Evolutionary conservation across 129 eudicot species (phyloP), one percentile per base, ranked within the genome.

Genomic region (Flaveria linearis): DNA sequence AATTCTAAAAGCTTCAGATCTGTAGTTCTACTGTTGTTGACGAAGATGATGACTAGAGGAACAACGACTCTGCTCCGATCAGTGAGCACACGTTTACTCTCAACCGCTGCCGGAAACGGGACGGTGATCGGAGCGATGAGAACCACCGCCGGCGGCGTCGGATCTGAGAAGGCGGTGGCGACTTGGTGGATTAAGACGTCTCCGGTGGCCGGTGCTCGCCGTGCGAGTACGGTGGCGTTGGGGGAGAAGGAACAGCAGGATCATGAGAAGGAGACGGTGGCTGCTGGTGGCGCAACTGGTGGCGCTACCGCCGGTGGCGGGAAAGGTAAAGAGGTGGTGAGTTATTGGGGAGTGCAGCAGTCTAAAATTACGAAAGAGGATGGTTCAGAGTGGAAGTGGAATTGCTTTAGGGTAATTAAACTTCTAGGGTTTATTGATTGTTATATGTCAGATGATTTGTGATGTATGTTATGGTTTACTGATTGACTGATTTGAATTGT

Each of bases 301-400:
- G 30, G 33, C 33, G 33, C 36, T 0, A 30, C 36, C 36, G 36
- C 84, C 68, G 73, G 73, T 17, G 89, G 83, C 25, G 74, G 50
- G 12, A 82, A 75, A 16, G 75, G 25, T 43, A 84, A 88, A 51
- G 84, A 43, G 75, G 75, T 86, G 0, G 82, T 47, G 51, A 94
- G 99, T 74, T 94, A 94, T 28, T 94, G 99, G 99, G 99, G 99
- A 1, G 86, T 94, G 30, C 82, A 65, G 64, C 92, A 87, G 11
- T 47, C 82, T 14, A 87, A 83, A 80, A 23, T 91, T 25, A 75
- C 65, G 3, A 89, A 83, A 22, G 97, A 89, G 16, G 99, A 94
- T 83, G 99, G 99, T 11, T 65, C 97, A 0, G 84, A 83, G 52
- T 94, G 99, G 99, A 86, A 69, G 76, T 91, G 99, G 99, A 83